Percentiles rank a stretch among this genome's conserved stretches.
Conservation (phyloP, 441 rosid species). For the Raphanus hybrid region DNA sequence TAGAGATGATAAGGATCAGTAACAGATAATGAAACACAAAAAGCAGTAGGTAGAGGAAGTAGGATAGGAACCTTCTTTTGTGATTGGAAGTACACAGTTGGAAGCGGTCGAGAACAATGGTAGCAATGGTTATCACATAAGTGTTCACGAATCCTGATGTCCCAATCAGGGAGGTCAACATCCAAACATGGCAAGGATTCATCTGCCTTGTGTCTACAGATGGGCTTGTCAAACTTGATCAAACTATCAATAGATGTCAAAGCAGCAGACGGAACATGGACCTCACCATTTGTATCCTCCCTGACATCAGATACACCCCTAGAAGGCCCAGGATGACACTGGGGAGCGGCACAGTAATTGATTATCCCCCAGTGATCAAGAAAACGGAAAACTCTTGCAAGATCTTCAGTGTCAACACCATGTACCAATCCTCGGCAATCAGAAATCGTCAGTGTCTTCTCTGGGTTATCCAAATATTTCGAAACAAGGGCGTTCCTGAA, state of each 20-base stretch:
- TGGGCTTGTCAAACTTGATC: conserved; percentile 96
- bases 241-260: conserved; percentile 93
- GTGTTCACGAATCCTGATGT: conserved; percentile 80
- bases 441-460: conserved; percentile 64
- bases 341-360: conserved; percentile 73
- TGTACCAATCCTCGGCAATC: conserved; percentile 71
- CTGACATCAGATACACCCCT: conserved; percentile 62
- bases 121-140: conserved; percentile 74
- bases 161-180: conserved; percentile 72
- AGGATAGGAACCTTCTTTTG: conserved; percentile 74
- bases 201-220: conserved; percentile 75
- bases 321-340: conserved; percentile 58
- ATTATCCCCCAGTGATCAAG: conserved; percentile 98
- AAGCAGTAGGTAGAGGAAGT: conserved; percentile 18
- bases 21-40: conserved; percentile 6
- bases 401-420: conserved; percentile 71
- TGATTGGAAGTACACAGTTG: conserved; percentile 73
- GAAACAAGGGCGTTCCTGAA: conserved; percentile 86
- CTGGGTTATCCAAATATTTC: conserved; percentile 87
- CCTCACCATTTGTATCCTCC: conserved; percentile 87
- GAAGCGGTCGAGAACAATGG: conserved; percentile 74
- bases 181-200: conserved; percentile 58
- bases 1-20: conserved; percentile 10
- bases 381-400: conserved; percentile 82
- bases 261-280: conserved; percentile 88